Evolutionary conservation across 306 rosid genomes (phyloP), one percentile per base, ranked within the genome.

Genomic region (Vigna radiata): DNA sequence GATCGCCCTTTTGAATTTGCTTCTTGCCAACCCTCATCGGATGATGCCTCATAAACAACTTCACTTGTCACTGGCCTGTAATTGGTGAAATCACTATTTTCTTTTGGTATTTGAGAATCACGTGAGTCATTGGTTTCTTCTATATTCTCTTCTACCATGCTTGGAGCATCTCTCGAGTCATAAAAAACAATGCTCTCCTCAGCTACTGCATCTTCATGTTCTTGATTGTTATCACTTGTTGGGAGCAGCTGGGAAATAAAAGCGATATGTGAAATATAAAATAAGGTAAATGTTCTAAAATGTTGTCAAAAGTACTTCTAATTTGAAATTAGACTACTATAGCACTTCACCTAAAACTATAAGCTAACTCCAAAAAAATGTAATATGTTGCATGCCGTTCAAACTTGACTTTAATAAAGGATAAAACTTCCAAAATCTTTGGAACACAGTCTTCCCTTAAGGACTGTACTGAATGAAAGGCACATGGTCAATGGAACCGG

Each of bases 1-100:
- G 91, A 89, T 33, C 96, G 73, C 56, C 93, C 96, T 79, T 90
- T 95, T 53, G 97, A 70, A 83, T 48, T 83, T 76, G 98, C 97
- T 86, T 95, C 98, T 87, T 95, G 97, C 98, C 98, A 95, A 55
- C 97, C 97, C 77, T 89, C 97, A 81, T 92, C 96, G 10, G 92
- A 89, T 60, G 84, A 82, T 29, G 87, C 85, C 84, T 87, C 93
- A 60, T 84, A 90, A 69, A 83, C 85, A 41, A 56, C 79, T 79
- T 83, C 90, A 65, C 73, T 83, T 54, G 78, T 74, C 74, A 66
- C 72, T 58, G 61, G 76, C 77, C 70, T 74, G 68, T 75, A 31
- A 33, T 77, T 62, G 29, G 78, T 70, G 39, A 73, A 67, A 52
- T 70, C 85, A 47, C 74, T 79, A 59, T 72, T 83, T 76, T 88